A percentile compares a stretch with the other conserved stretches of the same genome.
These are phyloP conservation scores for Rhodotorula sp. DNA, from an alignment of 1,284 basidiomycete species.

Conservation along the genomic window DNA sequence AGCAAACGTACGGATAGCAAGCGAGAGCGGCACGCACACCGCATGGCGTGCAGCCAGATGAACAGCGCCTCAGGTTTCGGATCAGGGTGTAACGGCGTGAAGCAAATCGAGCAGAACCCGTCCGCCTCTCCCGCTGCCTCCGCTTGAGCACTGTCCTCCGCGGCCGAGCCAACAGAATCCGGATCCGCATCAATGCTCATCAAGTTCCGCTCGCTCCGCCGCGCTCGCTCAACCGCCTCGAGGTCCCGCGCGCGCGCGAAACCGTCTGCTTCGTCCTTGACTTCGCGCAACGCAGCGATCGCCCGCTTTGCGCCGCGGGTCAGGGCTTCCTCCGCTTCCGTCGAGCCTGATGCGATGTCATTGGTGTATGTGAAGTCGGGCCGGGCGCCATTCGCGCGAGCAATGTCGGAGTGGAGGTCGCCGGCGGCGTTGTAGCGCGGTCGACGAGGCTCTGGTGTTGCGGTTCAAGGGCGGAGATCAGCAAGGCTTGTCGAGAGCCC, in stretches of 20 bases:
- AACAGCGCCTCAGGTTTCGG: constrained; percentile 84
- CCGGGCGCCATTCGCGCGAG: not conserved
- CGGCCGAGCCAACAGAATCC: constrained; percentile 1
- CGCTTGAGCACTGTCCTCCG: constrained; percentile 50
- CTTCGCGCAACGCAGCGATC: constrained; percentile 77
- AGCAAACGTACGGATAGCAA: too few species aligned
- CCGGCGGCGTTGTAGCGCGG: not conserved
- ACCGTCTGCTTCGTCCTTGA: constrained; percentile 90
- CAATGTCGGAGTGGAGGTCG: not conserved
- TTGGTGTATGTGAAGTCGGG: too few species aligned
- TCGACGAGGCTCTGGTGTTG: not conserved
- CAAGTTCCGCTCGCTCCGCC: constrained; percentile 56
- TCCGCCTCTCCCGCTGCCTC: constrained; percentile 46
- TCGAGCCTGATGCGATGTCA: constrained; percentile 5
- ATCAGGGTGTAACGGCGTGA: constrained; percentile 83
- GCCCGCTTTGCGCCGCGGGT: constrained; percentile 77
- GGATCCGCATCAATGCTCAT: constrained; percentile 47
- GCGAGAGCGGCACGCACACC: constrained; percentile 50
- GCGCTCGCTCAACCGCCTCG: constrained; percentile 40
- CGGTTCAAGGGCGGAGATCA: not conserved
- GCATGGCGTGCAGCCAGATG: constrained; percentile 87
- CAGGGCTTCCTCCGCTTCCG: constrained; percentile 16
- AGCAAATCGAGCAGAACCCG: constrained; percentile 78
- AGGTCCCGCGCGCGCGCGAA: constrained; percentile 87
- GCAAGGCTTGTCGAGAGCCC: too few species aligned